These are phyloP conservation scores for Phytophthora uliginosa DNA, from an alignment of 352 stramenopile species.

Conservation along the genomic window DNA sequence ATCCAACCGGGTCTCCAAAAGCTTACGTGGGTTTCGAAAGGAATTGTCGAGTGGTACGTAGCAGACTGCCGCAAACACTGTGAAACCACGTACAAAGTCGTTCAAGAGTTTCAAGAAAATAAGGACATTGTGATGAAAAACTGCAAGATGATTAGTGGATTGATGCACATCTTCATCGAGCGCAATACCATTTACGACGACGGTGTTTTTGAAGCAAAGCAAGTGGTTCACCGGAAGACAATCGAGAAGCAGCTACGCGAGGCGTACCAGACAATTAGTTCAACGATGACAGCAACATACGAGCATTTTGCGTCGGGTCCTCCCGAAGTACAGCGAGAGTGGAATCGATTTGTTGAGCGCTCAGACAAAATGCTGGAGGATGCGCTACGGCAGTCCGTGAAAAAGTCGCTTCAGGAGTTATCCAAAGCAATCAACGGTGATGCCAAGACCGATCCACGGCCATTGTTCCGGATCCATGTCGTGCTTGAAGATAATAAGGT, in stretches of 20 bases:
- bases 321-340: slow-evolving; percentile 94
- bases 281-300: slow-evolving; percentile 94
- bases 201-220: slow-evolving; percentile 93
- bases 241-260: slow-evolving; percentile 84
- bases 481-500: slow-evolving; percentile 95
- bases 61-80: slow-evolving; percentile 92
- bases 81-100: slow-evolving; percentile 90
- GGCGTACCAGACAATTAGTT: slow-evolving; percentile 88
- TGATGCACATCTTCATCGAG: slow-evolving; percentile 95
- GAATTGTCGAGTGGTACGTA: slow-evolving; percentile 95
- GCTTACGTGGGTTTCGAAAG: slow-evolving; percentile 94
- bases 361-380: slow-evolving; percentile 94
- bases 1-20: slow-evolving; percentile 95
- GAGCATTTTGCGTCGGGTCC: slow-evolving; percentile 92
- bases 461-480: slow-evolving; percentile 94
- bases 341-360: slow-evolving; percentile 91
- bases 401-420: slow-evolving; percentile 96
- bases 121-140: slow-evolving; percentile 90
- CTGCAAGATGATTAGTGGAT: slow-evolving; percentile 89
- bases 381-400: slow-evolving; percentile 93
- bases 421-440: slow-evolving; percentile 96
- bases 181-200: slow-evolving; percentile 96
- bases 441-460: slow-evolving; percentile 91
- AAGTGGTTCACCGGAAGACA: slow-evolving; percentile 90
- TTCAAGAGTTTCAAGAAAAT: slow-evolving; percentile 92